Evolutionary conservation across 2,329 filamentous ascomycete genomes (phyloP).

Genomic region (Fusarium burgessii): DNA sequence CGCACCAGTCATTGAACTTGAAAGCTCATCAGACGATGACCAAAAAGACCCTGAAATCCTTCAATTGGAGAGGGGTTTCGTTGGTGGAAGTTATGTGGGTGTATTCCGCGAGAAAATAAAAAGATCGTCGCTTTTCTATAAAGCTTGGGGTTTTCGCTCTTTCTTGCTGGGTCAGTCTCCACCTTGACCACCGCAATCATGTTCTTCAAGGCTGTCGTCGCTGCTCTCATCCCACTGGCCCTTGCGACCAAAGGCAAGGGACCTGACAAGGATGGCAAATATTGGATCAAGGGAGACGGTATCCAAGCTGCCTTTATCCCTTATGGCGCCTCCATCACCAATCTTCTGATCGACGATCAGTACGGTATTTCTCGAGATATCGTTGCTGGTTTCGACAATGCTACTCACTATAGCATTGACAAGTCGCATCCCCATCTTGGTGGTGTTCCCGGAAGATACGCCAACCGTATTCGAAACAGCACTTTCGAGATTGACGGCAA

Average conservation of each 20-base stretch:
- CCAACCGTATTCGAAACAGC: constrained; percentile 84
- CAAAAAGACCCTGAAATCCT: neutral
- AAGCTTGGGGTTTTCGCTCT: constrained; percentile 8
- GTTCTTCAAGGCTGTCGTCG: constrained; percentile 34
- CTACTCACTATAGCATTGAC: constrained; percentile 75
- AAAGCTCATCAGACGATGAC: constrained; percentile 25
- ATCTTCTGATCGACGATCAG: constrained; percentile 77
- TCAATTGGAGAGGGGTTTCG: constrained; percentile 1
- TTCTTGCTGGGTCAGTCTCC: constrained; percentile 1
- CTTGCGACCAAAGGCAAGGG: constrained; percentile 40
- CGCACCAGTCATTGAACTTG: constrained; percentile 34
- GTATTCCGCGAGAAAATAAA: neutral
- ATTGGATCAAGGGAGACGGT: constrained; percentile 75
- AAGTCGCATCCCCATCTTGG: constrained; percentile 77
- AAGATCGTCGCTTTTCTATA: constrained; percentile 22
- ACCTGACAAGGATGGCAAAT: constrained; percentile 74
- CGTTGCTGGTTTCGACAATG: constrained; percentile 81
- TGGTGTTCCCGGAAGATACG: constrained; percentile 80
- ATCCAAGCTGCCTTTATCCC: constrained; percentile 78
- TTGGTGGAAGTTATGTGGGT: constrained; percentile 21
- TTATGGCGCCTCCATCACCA: constrained; percentile 79
- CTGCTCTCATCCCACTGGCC: constrained; percentile 28
- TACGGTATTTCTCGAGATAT: constrained; percentile 77
- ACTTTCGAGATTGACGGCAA: constrained; percentile 75
- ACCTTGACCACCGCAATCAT: constrained; percentile 23